Conservation (phyloP, 805 yeast genomes). For the Suhomyces canberraensis region DNA sequence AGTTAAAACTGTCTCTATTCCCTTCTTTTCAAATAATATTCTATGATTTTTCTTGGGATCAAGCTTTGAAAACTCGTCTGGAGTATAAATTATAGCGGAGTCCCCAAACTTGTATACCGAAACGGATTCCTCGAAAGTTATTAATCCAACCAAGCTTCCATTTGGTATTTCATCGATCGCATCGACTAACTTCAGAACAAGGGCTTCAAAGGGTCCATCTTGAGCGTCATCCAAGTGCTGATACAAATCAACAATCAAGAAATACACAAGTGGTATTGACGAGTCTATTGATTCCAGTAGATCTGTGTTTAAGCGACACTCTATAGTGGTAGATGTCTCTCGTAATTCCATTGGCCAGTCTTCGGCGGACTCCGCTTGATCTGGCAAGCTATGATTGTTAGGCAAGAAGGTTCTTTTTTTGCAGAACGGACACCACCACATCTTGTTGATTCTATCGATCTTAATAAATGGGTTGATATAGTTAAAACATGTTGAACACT, state of each 20-base stretch:
- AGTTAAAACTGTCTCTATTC: constrained; percentile 2
- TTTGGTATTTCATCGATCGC: constrained; percentile 15
- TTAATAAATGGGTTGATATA: constrained; percentile 28
- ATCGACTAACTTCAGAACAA: constrained; percentile 12
- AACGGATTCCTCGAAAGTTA: constrained; percentile 30
- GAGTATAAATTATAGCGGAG: not conserved
- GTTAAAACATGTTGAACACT: constrained; percentile 26
- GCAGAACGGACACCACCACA: constrained; percentile 43
- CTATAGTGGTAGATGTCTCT: constrained; percentile 25
- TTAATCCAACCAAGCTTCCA: constrained; percentile 18
- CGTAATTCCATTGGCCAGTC: constrained; percentile 29
- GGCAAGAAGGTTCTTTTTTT: constrained; percentile 22
- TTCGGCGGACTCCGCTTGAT: constrained; percentile 6
- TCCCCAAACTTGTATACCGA: constrained; percentile 16
- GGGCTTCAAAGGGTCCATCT: constrained; percentile 12
- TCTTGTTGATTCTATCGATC: constrained; percentile 25
- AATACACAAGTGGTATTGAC: constrained; percentile 12
- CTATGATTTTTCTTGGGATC: constrained; percentile 1
- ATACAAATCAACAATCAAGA: constrained; percentile 30
- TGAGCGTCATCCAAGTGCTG: constrained; percentile 23
- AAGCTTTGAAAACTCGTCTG: not conserved
- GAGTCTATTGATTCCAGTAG: constrained; percentile 12
- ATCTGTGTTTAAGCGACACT: constrained; percentile 30
- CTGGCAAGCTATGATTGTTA: constrained; percentile 13
- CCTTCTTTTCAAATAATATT: constrained; percentile 3